These are phyloP conservation scores for Fusarium sp. DNA, from an alignment of 2,329 filamentous ascomycete genomes.

Conservation along the genomic window DNA sequence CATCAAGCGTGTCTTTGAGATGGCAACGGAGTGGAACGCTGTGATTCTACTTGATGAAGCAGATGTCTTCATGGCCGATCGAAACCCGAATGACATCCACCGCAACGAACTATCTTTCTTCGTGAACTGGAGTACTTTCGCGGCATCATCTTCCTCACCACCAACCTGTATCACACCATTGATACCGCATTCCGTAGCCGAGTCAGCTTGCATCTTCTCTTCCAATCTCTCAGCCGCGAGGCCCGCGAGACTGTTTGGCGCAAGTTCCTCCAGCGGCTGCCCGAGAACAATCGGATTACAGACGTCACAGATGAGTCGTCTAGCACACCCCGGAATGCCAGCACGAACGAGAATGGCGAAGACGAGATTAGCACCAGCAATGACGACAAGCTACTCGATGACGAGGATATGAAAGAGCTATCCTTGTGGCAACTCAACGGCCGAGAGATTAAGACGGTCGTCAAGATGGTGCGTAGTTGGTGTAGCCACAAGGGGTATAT, in stretches of 20 bases:
- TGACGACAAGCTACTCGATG: constrained; percentile 41
- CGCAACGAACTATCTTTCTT: constrained; percentile 64
- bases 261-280: constrained; percentile 59
- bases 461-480: constrained; percentile 61
- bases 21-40: constrained; percentile 64
- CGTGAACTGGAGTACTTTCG: constrained; percentile 61
- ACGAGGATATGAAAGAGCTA: constrained; percentile 56
- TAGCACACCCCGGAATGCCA: constrained; percentile 10
- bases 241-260: constrained; percentile 59
- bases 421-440: constrained; percentile 59
- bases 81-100: constrained; percentile 59
- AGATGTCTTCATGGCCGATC: constrained; percentile 65
- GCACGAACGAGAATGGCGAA: not conserved
- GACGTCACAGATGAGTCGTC: constrained; percentile 4
- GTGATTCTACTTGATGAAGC: constrained; percentile 66
- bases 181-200: constrained; percentile 61
- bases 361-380: not conserved
- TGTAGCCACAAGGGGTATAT: constrained; percentile 59
- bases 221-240: constrained; percentile 55
- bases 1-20: constrained; percentile 60
- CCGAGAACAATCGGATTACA: constrained; percentile 23
- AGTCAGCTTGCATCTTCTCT: constrained; percentile 62
- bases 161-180: constrained; percentile 58
- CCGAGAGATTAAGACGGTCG: constrained; percentile 61
- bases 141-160: constrained; percentile 61